phyloP scores from a whole-genome alignment of 306 rosid species.

The Ammopiptanthus mongolicus region DNA sequence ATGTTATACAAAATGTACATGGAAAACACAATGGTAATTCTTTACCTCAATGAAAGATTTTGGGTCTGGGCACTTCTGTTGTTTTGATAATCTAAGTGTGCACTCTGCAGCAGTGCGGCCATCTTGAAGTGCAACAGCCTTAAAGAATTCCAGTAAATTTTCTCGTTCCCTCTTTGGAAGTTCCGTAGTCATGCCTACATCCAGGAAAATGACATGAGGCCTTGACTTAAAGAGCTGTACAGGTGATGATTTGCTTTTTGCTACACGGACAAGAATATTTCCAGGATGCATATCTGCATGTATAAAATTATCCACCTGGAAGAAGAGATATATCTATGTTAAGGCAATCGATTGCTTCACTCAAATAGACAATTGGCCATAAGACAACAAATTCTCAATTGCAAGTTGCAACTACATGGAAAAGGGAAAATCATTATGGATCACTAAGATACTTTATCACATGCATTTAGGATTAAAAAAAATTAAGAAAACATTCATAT shows the following conservation, averaged over 20 bases:
- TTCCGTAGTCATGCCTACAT: conserved; percentile 79
- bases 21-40: conserved; percentile 6
- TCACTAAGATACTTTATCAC: neutral
- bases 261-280: conserved; percentile 72
- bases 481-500: neutral
- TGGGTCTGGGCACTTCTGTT: conserved; percentile 71
- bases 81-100: conserved; percentile 64
- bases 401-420: neutral
- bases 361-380: neutral
- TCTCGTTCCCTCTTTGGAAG: conserved; percentile 55
- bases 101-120: conserved; percentile 68
- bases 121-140: conserved; percentile 70
- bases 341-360: conserved; percentile 10
- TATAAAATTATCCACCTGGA: conserved; percentile 77
- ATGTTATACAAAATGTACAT: neutral
- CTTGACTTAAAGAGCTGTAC: conserved; percentile 46
- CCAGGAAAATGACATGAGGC: conserved; percentile 86
- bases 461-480: neutral
- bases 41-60: conserved; percentile 67
- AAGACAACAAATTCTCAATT: neutral
- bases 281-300: conserved; percentile 96
- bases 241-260: conserved; percentile 28
- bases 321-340: conserved; percentile 25
- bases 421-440: conserved; percentile 2
- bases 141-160: conserved; percentile 57